A percentile compares a stretch with the other conserved stretches of the same genome.
Evolutionary conservation across 1,284 basidiomycete species (phyloP).

Genomic region (Puccinia coronata): DNA sequence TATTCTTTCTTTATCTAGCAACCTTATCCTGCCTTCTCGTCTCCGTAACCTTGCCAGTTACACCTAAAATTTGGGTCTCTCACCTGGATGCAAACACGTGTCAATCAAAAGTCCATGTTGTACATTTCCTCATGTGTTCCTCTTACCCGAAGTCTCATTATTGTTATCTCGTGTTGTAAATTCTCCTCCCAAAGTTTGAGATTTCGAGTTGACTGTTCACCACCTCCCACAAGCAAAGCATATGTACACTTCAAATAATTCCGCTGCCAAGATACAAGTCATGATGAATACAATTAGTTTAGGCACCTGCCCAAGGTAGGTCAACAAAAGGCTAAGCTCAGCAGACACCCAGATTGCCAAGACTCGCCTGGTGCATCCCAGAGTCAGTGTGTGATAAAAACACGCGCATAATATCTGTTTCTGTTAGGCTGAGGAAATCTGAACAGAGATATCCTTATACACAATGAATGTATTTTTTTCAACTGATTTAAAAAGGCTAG

Average conservation of each 20-base stretch:
- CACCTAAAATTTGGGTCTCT: not conserved
- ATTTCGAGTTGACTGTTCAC: not conserved
- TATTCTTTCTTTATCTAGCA: not conserved
- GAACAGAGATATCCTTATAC: too few relatives aligned
- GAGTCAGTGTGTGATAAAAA: too few relatives aligned
- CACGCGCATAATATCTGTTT: too few relatives aligned
- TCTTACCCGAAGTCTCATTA: not conserved
- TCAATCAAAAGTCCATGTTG: not conserved
- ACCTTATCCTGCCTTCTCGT: not conserved
- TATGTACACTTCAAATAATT: not conserved
- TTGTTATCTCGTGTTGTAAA: not conserved
- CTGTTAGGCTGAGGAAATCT: too few relatives aligned
- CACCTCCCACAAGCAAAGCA: not conserved
- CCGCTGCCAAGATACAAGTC: too few relatives aligned
- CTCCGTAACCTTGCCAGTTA: not conserved
- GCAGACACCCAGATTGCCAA: too few relatives aligned
- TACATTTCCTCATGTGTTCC: not conserved
- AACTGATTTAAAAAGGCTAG: too few relatives aligned
- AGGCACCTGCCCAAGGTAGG: too few relatives aligned
- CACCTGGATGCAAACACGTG: not conserved
- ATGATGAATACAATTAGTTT: too few relatives aligned
- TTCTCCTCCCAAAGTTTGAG: not conserved
- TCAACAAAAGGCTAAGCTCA: too few relatives aligned
- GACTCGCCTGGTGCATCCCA: too few relatives aligned
- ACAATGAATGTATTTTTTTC: too few relatives aligned